Conservation (phyloP, 2,329 filamentous ascomycete species). For the Penicillium sp. region DNA sequence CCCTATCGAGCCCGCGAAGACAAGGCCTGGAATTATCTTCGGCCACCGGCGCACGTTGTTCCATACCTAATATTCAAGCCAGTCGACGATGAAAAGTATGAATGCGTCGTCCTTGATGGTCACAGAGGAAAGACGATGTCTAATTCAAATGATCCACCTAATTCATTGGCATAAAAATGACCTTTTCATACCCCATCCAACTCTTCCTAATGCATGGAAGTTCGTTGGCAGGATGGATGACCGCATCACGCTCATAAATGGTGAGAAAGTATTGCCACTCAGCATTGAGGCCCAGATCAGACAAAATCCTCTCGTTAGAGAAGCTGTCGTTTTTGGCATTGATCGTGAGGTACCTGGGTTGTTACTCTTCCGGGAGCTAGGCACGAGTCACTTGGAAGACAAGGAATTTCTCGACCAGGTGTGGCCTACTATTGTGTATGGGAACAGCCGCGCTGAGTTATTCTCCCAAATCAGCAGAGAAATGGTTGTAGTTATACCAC, state of each 20-base stretch:
- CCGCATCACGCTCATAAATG: background rate
- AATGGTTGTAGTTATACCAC: background rate
- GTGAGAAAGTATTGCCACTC: background rate
- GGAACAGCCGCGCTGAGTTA: background rate
- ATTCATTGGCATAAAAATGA: conserved; percentile 1
- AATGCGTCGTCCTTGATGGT: conserved; percentile 32
- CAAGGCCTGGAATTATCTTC: conserved; percentile 59
- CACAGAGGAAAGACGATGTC: conserved; percentile 38
- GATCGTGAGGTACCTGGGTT: background rate
- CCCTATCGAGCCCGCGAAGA: conserved; percentile 49
- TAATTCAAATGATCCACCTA: conserved; percentile 26
- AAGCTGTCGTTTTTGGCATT: background rate
- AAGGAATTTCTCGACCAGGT: background rate
- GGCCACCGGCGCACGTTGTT: conserved; percentile 37
- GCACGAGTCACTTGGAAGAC: background rate
- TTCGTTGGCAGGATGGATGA: background rate
- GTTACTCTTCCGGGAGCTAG: background rate
- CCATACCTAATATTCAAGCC: conserved; percentile 42
- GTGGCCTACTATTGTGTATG: background rate
- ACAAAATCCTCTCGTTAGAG: background rate
- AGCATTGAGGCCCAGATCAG: background rate
- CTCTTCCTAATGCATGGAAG: background rate
- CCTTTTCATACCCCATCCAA: background rate
- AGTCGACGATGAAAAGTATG: conserved; percentile 24
- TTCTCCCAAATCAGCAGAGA: background rate